Evolutionary conservation across 1,139 yeast genomes (phyloP), one percentile per base, ranked within the genome.

Genomic region (Saccharomycopsis phalli): DNA sequence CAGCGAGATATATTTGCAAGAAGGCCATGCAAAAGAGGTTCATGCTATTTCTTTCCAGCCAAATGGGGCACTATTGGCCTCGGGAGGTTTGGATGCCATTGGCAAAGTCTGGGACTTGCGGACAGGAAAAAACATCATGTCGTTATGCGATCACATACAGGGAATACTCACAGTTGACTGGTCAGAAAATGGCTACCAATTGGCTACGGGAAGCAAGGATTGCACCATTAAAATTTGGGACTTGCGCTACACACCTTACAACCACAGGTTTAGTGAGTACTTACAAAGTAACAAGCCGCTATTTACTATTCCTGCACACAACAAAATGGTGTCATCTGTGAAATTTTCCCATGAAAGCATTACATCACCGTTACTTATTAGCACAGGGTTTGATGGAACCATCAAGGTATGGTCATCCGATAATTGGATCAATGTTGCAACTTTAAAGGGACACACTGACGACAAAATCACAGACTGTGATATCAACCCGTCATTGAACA

Each of bases 121-220:
- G 41, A 69, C 82, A 0, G 98, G 97, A 1, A 66, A 75, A 45
- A 65, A 76, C 0, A 67, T 84, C 2, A 66, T 74, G 56, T 61
- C 68, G 3, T 57, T 86, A 4, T 66, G 71, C 37, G 78, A 82
- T 1, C 98, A 91, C 56, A 70, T 74, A 4, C 71, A 76, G 43
- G 86, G 87, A 0, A 72, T 91, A 1, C 77, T 83, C 55, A 63
- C 79, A 1, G 56, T 79, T 35, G 88, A 75, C 49, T 88, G 94
- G 81, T 67, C 91, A 1, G 69, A 74, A 1, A 81, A 82, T 56
- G 95, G 95, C 0, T 69, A 69, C 50, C 79, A 81, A 41, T 53
- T 87, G 4, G 88, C 87, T 2, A 76, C 93, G 0, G 96, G 86
- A 2, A 76, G 94, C 47, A 94, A 84, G 0, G 97, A 88, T 58